Base-by-base conservation (phyloP, 148 eudicot species). In the Heliosperma pusillum region DNA sequence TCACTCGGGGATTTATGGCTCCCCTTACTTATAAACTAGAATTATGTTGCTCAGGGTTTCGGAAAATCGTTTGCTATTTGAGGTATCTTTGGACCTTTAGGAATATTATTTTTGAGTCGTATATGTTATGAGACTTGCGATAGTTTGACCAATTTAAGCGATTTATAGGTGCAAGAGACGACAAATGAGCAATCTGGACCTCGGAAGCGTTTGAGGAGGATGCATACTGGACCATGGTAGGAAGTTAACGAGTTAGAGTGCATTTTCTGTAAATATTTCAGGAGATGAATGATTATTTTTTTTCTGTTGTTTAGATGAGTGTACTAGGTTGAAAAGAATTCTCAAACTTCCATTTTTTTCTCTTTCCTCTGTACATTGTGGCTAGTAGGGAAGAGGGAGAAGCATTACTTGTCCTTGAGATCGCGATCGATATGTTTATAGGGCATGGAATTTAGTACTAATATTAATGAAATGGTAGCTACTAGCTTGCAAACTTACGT, bases 171-270 rank as follows among this genome's bases (percentile, higher is more conserved):
- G 21, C 19, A 87, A 83, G 92, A 89, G 91, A 86, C 74, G 85
- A 82, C 79, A 86, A 86, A 82, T 17, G 72, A 59, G 69, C 87
- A 85, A 77, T 63, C 79, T 50, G 91, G 93, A 73, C 76, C 69
- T 5, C 77, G 86, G 69, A 84, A 78, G 75, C 81, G 93, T 76
- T 75, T 93, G 72, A 89, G 89, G 80, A 81, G 96, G 83, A 89
- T 97, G 64, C 87, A 82, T 58, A 91, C 98, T 25, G 92, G 98
- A 19, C 97, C 89, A 1, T 93, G 98, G 97, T 93, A 80, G 90
- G 77, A n/a, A 55, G 19, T 20, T 61, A 45, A 47, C 12, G 22
- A 76, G 19, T 57, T 64, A 63, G 77, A 22, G 40, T 45, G 70
- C 42, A 78, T 81, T 76, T 71, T 71, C 59, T 83, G 89, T 86